Evolutionary conservation across 2,329 filamentous ascomycete species (phyloP).

Genomic region (Ophiostoma sp.): DNA sequence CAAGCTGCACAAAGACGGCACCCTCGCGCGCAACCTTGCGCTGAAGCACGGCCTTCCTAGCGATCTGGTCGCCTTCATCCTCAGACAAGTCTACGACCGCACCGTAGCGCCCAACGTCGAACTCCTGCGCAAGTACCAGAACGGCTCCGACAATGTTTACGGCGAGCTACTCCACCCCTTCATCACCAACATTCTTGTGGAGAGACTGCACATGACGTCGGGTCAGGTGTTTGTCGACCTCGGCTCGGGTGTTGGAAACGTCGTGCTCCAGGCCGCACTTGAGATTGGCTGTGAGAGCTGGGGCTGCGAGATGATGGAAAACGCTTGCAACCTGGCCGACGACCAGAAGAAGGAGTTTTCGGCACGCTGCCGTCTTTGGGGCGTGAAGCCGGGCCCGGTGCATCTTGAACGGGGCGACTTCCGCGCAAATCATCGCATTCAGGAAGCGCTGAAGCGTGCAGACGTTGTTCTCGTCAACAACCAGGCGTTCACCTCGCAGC

Average conservation of each 20-base stretch:
- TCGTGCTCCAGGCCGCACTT: slow-evolving; percentile 86
- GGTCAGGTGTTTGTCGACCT: slow-evolving; percentile 88
- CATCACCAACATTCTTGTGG: slow-evolving; percentile 71
- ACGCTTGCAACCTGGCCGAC: slow-evolving; percentile 75
- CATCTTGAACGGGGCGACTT: slow-evolving; percentile 80
- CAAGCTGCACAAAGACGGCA: slow-evolving; percentile 61
- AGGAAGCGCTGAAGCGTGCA: slow-evolving; percentile 66
- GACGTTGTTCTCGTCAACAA: slow-evolving; percentile 99
- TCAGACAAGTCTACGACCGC: slow-evolving; percentile 83
- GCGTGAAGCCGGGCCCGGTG: slow-evolving; percentile 72
- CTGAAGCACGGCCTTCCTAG: slow-evolving; percentile 63
- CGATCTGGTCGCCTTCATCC: slow-evolving; percentile 70
- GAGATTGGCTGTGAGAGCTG: slow-evolving; percentile 92
- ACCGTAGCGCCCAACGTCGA: slow-evolving; percentile 88
- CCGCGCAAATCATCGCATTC: slow-evolving; percentile 56
- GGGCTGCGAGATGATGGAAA: slow-evolving; percentile 95
- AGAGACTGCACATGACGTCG: slow-evolving; percentile 70
- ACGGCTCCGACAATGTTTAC: slow-evolving; percentile 89
- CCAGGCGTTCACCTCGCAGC: slow-evolving; percentile 82
- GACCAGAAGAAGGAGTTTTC: slow-evolving; percentile 77
- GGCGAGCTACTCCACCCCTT: slow-evolving; percentile 86
- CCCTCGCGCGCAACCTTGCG: slow-evolving; percentile 66
- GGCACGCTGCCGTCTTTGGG: slow-evolving; percentile 84
- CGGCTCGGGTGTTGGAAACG: slow-evolving; percentile 92
- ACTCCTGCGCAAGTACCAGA: slow-evolving; percentile 75